Evolutionary conservation across 2,329 filamentous ascomycete species (phyloP).

Genomic region (Bertia moriformis): DNA sequence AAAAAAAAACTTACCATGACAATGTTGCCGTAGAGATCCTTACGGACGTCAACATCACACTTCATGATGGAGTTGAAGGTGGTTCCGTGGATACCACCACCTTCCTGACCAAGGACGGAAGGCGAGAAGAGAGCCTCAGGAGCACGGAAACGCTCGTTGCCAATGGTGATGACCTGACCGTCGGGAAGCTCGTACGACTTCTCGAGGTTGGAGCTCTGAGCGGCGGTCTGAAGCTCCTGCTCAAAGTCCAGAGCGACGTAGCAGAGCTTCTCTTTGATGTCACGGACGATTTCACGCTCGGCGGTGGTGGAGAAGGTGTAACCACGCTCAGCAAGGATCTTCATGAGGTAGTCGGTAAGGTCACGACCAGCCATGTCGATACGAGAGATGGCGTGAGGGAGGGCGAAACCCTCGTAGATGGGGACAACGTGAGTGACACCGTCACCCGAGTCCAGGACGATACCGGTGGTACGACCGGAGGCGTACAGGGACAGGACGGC

Average conservation of each 20-base stretch:
- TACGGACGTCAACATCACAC: slow-evolving; percentile 99
- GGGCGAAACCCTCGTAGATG: slow-evolving; percentile 99
- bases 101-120: slow-evolving; percentile 93
- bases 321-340: slow-evolving; percentile 97
- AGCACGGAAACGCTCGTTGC: slow-evolving; percentile 99
- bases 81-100: slow-evolving; percentile 96
- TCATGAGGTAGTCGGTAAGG: slow-evolving; percentile 99
- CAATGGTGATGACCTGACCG: slow-evolving; percentile 98
- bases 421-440: slow-evolving; percentile 99
- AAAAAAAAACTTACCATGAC: slow-evolving; percentile 63
- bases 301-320: slow-evolving; percentile 99
- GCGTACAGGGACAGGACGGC: slow-evolving; percentile 98
- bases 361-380: slow-evolving; percentile 99
- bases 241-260: slow-evolving; percentile 99
- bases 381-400: slow-evolving; percentile 99
- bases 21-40: slow-evolving; percentile 99
- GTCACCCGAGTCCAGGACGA: slow-evolving; percentile 98
- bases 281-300: slow-evolving; percentile 99
- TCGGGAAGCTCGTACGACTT: slow-evolving; percentile 99
- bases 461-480: slow-evolving; percentile 99
- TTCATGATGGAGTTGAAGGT: slow-evolving; percentile 99
- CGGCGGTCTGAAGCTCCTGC: slow-evolving; percentile 99
- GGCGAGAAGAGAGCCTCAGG: slow-evolving; percentile 99
- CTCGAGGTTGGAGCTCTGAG: slow-evolving; percentile 96
- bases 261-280: slow-evolving; percentile 99